These are phyloP conservation scores for Juglanconis juglandina DNA, from an alignment of 2,329 filamentous ascomycete genomes.

Conservation along the genomic window DNA sequence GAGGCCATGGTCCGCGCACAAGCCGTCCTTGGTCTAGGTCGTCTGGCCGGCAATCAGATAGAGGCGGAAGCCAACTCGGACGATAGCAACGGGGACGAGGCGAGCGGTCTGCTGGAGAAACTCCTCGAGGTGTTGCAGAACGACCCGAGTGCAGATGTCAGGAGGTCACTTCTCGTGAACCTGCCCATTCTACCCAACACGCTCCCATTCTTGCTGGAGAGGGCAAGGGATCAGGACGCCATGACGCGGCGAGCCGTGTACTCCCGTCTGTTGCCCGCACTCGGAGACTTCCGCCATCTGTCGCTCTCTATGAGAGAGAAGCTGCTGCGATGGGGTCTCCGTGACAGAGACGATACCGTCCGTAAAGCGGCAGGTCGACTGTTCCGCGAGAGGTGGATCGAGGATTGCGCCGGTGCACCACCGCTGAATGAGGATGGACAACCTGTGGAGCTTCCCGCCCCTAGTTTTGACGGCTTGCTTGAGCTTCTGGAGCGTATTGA, in stretches of 20 bases:
- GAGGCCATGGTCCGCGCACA: conserved; percentile 89
- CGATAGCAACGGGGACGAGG: conserved; percentile 64
- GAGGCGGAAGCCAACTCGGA: conserved; percentile 69
- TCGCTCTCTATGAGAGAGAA: conserved; percentile 95
- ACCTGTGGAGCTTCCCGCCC: conserved; percentile 54
- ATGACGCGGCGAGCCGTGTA: conserved; percentile 83
- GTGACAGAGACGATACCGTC: conserved; percentile 91
- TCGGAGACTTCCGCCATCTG: conserved; percentile 92
- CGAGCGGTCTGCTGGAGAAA: conserved; percentile 72
- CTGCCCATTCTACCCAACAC: conserved; percentile 81
- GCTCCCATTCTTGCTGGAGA: conserved; percentile 81
- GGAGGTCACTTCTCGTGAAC: conserved; percentile 82
- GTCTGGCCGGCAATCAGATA: conserved; percentile 74
- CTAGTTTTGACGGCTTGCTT: conserved; percentile 77
- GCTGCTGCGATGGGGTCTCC: conserved; percentile 86
- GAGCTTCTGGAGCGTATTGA: conserved; percentile 94
- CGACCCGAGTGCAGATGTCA: conserved; percentile 89
- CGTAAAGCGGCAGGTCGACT: conserved; percentile 85
- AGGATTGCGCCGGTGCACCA: conserved; percentile 75
- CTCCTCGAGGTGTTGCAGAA: conserved; percentile 87
- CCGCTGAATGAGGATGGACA: conserved; percentile 58
- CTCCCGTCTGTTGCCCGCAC: conserved; percentile 75
- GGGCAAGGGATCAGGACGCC: conserved; percentile 84
- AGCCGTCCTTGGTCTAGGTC: conserved; percentile 83
- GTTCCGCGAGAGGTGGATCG: conserved; percentile 96